Evolutionary conservation across 192 early-diverging fungal species (phyloP).

Genomic region (Podochytrium sp.): DNA sequence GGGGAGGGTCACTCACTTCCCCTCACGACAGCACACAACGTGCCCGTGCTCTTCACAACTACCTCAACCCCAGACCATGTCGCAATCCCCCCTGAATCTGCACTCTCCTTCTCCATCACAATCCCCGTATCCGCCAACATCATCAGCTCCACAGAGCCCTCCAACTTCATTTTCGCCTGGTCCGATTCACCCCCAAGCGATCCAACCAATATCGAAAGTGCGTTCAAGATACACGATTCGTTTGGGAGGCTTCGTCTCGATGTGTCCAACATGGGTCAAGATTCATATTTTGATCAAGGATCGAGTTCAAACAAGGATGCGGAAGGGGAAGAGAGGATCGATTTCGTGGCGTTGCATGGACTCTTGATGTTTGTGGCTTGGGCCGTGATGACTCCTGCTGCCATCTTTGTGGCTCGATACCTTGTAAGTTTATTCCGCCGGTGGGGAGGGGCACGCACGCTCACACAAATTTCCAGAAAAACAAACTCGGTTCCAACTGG

Average conservation of each 20-base stretch:
- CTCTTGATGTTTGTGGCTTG: conserved; percentile 54
- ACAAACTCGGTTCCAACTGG: conserved; percentile 39
- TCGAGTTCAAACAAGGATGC: not conserved
- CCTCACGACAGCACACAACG: not conserved
- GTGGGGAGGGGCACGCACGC: too few relatives aligned
- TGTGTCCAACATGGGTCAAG: conserved; percentile 9
- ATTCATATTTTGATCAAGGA: too few relatives aligned
- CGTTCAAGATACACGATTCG: conserved; percentile 12
- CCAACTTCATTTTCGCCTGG: conserved; percentile 31
- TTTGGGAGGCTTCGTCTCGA: conserved; percentile 14
- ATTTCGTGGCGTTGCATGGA: conserved; percentile 42
- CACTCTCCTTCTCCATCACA: conserved; percentile 4
- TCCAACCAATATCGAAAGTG: not conserved
- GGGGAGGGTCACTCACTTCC: conserved; percentile 2
- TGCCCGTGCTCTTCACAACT: not conserved
- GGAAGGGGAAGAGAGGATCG: not conserved
- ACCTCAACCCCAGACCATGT: conserved; percentile 3
- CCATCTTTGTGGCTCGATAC: conserved; percentile 52
- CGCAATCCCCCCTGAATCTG: not conserved
- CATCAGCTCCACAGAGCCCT: conserved; percentile 1
- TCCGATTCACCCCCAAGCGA: not conserved
- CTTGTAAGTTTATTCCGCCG: too few relatives aligned
- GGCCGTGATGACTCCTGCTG: conserved; percentile 36
- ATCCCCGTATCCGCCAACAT: not conserved
- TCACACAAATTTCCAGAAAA: too few relatives aligned